A percentile compares a stretch with the other conserved stretches of the same genome.
These are phyloP conservation scores for Arthrobotrys sinensis DNA, from an alignment of 2,329 filamentous ascomycete genomes.

Conservation along the genomic window DNA sequence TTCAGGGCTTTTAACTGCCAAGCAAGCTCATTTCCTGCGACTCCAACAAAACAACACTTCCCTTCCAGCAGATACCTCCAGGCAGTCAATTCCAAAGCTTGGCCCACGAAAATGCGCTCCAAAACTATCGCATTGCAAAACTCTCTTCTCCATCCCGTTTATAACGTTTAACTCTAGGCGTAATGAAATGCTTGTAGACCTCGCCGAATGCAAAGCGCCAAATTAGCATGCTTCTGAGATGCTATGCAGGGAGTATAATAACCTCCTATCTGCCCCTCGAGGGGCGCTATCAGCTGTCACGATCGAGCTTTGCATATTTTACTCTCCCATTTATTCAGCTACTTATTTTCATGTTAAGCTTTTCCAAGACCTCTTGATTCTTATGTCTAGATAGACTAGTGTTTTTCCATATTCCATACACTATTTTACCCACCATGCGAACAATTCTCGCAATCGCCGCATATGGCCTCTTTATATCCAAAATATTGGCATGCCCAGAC, in stretches of 20 bases:
- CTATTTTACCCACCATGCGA: conserved; percentile 23
- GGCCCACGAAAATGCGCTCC: conserved; percentile 7
- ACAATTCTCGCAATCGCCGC: conserved; percentile 25
- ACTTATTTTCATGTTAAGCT: conserved; percentile 19
- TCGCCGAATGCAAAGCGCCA: conserved; percentile 13
- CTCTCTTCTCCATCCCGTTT: conserved; percentile 16
- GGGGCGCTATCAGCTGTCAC: conserved; percentile 5
- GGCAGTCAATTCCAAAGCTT: conserved; percentile 30
- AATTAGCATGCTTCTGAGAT: not conserved
- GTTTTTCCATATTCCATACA: not conserved
- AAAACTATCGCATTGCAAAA: conserved; percentile 24
- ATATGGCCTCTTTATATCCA: conserved; percentile 35
- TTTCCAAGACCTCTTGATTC: conserved; percentile 33
- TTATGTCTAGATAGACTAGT: not conserved
- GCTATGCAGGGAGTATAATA: conserved; percentile 27
- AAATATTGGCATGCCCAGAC: conserved; percentile 62
- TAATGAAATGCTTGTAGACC: conserved; percentile 1
- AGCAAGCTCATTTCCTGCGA: conserved; percentile 25
- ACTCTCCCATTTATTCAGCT: conserved; percentile 4
- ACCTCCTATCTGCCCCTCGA: conserved; percentile 9
- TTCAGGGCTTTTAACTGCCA: conserved; percentile 30
- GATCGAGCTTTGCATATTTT: conserved; percentile 9
- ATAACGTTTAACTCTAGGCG: conserved; percentile 22
- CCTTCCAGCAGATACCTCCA: conserved; percentile 22
- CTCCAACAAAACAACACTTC: conserved; percentile 34